phyloP scores from a whole-genome alignment of 2,329 filamentous ascomycete species.

The Clonostachys chloroleuca region DNA sequence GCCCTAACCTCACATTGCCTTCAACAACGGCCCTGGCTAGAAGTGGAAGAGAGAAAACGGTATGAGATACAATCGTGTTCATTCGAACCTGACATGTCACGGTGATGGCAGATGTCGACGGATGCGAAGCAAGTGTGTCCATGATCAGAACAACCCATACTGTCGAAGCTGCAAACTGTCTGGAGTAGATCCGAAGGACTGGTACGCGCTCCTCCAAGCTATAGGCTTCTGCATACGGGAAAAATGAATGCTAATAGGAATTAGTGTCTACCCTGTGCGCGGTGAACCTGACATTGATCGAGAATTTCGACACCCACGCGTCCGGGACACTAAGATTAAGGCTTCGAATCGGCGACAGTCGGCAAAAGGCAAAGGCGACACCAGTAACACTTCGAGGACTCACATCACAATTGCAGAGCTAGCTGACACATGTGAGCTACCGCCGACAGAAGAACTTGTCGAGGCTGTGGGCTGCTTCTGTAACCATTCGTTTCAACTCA shows the following conservation, averaged over 20 bases:
- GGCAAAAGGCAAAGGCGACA: background rate
- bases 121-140: conserved; percentile 51
- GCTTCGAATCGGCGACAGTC: conserved; percentile 5
- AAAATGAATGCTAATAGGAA: background rate
- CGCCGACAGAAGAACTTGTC: conserved; percentile 41
- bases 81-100: background rate
- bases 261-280: conserved; percentile 46
- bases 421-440: conserved; percentile 45
- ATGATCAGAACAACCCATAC: conserved; percentile 40
- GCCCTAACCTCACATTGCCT: background rate
- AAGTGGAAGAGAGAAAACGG: background rate
- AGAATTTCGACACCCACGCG: conserved; percentile 50
- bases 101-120: conserved; percentile 40
- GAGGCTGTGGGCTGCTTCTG: conserved; percentile 50
- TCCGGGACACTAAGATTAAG: conserved; percentile 35
- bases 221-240: background rate
- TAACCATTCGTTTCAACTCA: conserved; percentile 52
- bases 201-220: conserved; percentile 27
- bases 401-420: background rate
- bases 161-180: conserved; percentile 47
- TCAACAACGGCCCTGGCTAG: background rate
- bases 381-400: too few relatives aligned
- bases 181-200: conserved; percentile 42
- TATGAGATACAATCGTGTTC: conserved; percentile 1
- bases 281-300: conserved; percentile 51